These are phyloP conservation scores for Apophysomyces ossiformis DNA, from an alignment of 371 early-diverging fungal species.

Conservation along the genomic window DNA sequence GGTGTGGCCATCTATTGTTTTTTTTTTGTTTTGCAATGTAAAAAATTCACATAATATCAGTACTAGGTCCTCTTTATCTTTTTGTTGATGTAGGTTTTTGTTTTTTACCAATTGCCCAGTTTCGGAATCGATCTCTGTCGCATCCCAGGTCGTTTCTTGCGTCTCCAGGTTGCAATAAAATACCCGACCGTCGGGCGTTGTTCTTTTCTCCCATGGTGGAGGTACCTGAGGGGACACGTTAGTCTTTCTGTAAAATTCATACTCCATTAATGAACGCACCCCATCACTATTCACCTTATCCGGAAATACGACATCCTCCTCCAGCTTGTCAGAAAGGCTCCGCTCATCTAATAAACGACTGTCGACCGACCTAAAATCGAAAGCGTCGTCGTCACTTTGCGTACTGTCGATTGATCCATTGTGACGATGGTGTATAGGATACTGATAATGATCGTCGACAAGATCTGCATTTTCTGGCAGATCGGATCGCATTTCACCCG, in stretches of 20 bases:
- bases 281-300: slow-evolving; percentile 22
- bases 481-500: slow-evolving; percentile 53
- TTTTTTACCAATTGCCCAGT: not conserved
- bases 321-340: slow-evolving; percentile 9
- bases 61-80: too few relatives aligned
- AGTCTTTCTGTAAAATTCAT: not conserved
- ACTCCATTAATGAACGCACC: not conserved
- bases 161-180: slow-evolving; percentile 78
- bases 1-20: not conserved
- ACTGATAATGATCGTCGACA: slow-evolving; percentile 14
- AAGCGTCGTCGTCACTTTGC: slow-evolving; percentile 25
- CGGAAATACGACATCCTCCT: slow-evolving; percentile 20
- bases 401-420: slow-evolving; percentile 21
- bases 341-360: slow-evolving; percentile 25
- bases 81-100: too few relatives aligned
- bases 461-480: slow-evolving; percentile 40
- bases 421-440: slow-evolving; percentile 6
- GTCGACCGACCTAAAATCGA: slow-evolving; percentile 21
- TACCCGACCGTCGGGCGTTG: slow-evolving; percentile 59
- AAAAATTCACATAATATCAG: too few relatives aligned
- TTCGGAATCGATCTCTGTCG: slow-evolving; percentile 12
- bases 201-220: slow-evolving; percentile 61
- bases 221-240: slow-evolving; percentile 30
- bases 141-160: slow-evolving; percentile 71
- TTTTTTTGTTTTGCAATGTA: not conserved